phyloP scores from a whole-genome alignment of 345 rosid genomes.

The Hibiscus tridactylites region DNA sequence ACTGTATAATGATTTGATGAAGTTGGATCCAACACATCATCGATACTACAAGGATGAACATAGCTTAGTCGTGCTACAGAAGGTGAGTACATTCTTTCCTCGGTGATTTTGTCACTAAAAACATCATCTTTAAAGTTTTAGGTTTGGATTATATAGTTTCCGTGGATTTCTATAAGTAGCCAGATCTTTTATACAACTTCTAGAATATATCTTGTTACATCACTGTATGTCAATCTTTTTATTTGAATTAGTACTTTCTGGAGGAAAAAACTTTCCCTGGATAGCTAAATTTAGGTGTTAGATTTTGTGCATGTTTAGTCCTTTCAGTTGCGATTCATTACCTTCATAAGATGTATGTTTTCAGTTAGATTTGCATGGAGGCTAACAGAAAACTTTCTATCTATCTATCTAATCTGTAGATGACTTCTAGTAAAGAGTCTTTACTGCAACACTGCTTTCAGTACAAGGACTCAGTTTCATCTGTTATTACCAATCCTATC shows the following conservation, averaged over 20 bases:
- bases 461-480: constrained; percentile 26
- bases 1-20: constrained; percentile 58
- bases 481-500: constrained; percentile 18
- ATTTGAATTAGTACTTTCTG: background rate
- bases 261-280: background rate
- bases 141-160: background rate
- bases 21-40: constrained; percentile 56
- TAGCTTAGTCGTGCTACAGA: constrained; percentile 55
- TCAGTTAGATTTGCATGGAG: background rate
- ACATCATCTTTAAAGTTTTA: background rate
- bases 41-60: constrained; percentile 68
- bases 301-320: background rate
- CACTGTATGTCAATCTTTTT: background rate
- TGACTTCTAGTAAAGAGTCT: constrained; percentile 44
- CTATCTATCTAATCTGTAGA: constrained; percentile 52
- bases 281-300: background rate
- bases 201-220: background rate
- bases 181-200: background rate
- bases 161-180: background rate
- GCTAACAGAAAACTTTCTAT: constrained; percentile 13
- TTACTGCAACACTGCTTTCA: constrained; percentile 43
- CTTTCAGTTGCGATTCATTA: background rate
- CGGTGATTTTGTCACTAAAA: background rate
- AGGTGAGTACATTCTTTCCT: constrained; percentile 31
- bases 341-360: background rate